Evolutionary conservation across 345 rosid species (phyloP).

Genomic region (Rubroshorea leprosula): DNA sequence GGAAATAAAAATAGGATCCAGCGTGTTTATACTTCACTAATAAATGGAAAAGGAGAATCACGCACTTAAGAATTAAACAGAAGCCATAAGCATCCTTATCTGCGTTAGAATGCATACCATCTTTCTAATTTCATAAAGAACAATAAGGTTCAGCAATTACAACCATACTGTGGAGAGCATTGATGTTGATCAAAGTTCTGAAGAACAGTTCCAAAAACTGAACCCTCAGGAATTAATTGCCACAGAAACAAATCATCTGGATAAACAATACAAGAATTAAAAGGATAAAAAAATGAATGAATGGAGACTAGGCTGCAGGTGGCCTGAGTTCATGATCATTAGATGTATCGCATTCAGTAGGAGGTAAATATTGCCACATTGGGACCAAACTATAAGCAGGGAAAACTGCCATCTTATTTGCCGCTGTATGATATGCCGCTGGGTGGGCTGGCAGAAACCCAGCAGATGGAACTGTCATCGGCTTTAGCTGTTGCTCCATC

Average conservation of each 20-base stretch:
- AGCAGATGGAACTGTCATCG: conserved; percentile 46
- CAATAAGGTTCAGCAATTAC: neutral
- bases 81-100: too few species aligned
- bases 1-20: too few species aligned
- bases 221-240: neutral
- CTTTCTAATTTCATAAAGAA: neutral
- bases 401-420: conserved; percentile 57
- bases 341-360: conserved; percentile 69
- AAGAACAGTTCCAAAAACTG: neutral
- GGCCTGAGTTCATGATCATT: conserved; percentile 93
- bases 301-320: conserved; percentile 66
- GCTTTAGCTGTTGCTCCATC: conserved; percentile 64
- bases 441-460: conserved; percentile 53
- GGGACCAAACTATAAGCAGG: conserved; percentile 70
- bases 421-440: conserved; percentile 44
- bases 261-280: neutral
- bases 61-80: too few species aligned
- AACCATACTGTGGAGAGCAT: too few species aligned
- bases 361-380: conserved; percentile 94
- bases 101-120: too few species aligned
- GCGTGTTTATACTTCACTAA: neutral
- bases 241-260: neutral
- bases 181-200: neutral
- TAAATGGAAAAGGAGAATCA: neutral
- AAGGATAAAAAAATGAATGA: neutral